A percentile compares a stretch with the other conserved stretches of the same genome.
phyloP scores from a whole-genome alignment of 2,329 filamentous ascomycete genomes.

The Geosmithia flava region DNA sequence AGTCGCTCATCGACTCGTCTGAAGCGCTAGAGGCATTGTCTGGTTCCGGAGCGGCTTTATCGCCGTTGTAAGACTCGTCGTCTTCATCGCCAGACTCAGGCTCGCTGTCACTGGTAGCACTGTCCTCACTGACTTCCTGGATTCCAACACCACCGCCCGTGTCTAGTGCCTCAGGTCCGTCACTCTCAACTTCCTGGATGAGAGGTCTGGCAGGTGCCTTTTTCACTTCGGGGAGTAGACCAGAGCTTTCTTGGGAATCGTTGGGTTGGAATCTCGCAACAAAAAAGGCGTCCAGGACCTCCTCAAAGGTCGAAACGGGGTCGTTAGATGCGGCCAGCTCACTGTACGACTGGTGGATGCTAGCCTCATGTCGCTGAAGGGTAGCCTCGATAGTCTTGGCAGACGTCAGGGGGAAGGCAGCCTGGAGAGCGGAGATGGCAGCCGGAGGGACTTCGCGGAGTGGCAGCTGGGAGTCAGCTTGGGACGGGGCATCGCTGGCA shows the following conservation, averaged over 20 bases:
- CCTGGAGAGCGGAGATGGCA: slow-evolving; percentile 15
- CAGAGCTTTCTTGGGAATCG: not conserved
- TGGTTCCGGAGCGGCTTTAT: not conserved
- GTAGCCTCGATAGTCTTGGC: slow-evolving; percentile 20
- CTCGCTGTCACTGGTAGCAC: not conserved
- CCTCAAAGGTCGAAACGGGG: slow-evolving; percentile 17
- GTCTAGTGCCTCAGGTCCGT: not conserved
- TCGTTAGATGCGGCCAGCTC: slow-evolving; percentile 18
- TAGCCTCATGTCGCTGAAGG: slow-evolving; percentile 16
- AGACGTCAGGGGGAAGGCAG: slow-evolving; percentile 29
- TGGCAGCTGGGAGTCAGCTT: not conserved
- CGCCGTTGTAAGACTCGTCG: not conserved
- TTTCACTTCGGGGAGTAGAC: not conserved
- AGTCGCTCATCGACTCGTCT: no score
- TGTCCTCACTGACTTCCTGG: not conserved
- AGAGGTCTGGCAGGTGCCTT: slow-evolving; percentile 11
- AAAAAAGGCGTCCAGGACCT: slow-evolving; percentile 16
- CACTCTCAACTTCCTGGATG: slow-evolving; percentile 11
- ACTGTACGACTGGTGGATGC: slow-evolving; percentile 24
- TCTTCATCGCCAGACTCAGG: not conserved
- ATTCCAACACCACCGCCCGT: not conserved
- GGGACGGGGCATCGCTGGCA: not conserved
- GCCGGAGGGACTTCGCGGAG: slow-evolving; percentile 5
- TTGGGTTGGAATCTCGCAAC: slow-evolving; percentile 4
- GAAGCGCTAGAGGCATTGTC: not conserved